Evolutionary conservation across 2,329 filamentous ascomycete species (phyloP), one percentile per base, ranked within the genome.

Genomic region (Penicillium polonicum): DNA sequence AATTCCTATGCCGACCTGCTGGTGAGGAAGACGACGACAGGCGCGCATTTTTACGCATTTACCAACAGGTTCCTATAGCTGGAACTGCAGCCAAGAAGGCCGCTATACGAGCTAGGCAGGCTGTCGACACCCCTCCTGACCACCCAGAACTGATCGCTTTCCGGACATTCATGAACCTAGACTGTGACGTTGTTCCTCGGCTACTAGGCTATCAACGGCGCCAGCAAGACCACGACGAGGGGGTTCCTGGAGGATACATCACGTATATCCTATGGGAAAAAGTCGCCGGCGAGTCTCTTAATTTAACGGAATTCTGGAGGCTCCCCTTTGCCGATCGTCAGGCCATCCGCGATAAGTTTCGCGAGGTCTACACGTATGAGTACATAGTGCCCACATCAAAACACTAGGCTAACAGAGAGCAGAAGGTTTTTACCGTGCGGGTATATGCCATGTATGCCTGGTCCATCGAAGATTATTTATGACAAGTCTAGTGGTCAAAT

Each of bases 261-360:
- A 54, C 52, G 6, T 54, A 48, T 3, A 35, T 54, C 35, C 52
- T 54, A 54, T 54, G 43, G 52, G 52, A 54, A 48, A 54, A 54
- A 21, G 25, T 54, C 27, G 12, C 43, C 1, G 43, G 52, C 35
- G 43, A 54, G 35, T 54, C 52, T 42, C 52, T 54, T 33, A 15
- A 48, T 35, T 48, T 48, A 27, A 48, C 43, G 25, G 43, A 48
- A 41, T 54, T 54, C 43, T 54, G 43, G 52, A 42, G 52, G 25
- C 43, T 54, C 27, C 36, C 52, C 43, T 48, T 54, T 54, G 15
- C 15, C 27, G 52, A 54, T 31, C 52, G 52, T 21, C 5, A 54
- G 35, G 43, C 52, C 6, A 54, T 54, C 52, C 52, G 52, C 52
- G 35, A 41, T 54, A 21, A 35, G n/a, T 54, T 54, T 48, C 42